phyloP scores from a whole-genome alignment of 2,329 filamentous ascomycete genomes.

The Colletotrichum higginsianum region DNA sequence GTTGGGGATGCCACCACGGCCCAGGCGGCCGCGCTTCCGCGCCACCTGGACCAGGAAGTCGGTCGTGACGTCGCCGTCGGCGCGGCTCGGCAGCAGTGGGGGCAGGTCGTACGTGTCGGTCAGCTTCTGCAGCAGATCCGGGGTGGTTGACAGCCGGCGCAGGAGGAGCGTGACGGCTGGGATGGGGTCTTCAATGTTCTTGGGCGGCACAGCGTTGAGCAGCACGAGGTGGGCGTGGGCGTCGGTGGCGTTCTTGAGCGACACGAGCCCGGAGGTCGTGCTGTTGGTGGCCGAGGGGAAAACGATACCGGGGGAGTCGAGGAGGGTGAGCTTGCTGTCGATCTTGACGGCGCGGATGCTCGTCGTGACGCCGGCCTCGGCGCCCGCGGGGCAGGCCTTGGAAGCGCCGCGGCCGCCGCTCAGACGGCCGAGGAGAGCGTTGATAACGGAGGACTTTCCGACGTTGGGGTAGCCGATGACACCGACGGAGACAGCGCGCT shows the following conservation, averaged over 20 bases:
- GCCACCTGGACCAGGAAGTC: conserved; percentile 97
- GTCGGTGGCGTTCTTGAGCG: conserved; percentile 74
- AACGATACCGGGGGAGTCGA: conserved; percentile 95
- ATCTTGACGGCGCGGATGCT: conserved; percentile 91
- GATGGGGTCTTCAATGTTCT: conserved; percentile 93
- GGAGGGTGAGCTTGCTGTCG: conserved; percentile 92
- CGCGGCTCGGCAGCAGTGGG: conserved; percentile 77
- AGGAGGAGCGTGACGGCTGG: conserved; percentile 90
- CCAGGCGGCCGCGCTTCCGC: conserved; percentile 89
- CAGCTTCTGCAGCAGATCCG: conserved; percentile 83
- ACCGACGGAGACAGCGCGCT: conserved; percentile 90
- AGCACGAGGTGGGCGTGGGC: conserved; percentile 89
- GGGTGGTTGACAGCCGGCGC: conserved; percentile 80
- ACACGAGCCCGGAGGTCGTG: conserved; percentile 58
- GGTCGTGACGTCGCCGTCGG: conserved; percentile 82
- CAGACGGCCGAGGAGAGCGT: conserved; percentile 86
- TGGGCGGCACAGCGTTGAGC: conserved; percentile 91
- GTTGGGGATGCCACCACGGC: conserved; percentile 92
- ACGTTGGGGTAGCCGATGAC: conserved; percentile 98
- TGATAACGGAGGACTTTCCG: conserved; percentile 97
- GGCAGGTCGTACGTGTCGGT: conserved; percentile 88
- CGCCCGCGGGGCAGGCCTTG: conserved; percentile 85
- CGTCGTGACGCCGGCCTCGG: conserved; percentile 93
- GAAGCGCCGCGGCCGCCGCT: conserved; percentile 74
- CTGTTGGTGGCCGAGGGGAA: conserved; percentile 78